Evolutionary conservation across 1,284 basidiomycete species (phyloP).

Genomic region (Volvariella volvacea): DNA sequence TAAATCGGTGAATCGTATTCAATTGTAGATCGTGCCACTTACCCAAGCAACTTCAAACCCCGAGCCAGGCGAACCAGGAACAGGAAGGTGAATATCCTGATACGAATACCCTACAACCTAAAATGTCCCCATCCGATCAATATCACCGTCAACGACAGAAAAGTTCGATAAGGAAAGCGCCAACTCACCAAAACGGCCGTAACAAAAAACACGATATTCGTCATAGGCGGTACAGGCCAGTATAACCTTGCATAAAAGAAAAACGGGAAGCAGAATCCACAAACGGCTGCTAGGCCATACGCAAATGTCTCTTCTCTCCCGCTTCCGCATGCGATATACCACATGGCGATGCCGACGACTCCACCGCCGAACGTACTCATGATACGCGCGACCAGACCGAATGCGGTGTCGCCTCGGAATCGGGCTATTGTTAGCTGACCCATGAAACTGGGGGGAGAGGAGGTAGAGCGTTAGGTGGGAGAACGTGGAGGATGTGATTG

Average conservation of each 20-base stretch:
- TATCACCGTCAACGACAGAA: background rate
- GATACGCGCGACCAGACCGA: constrained; percentile 59
- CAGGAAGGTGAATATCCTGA: constrained; percentile 43
- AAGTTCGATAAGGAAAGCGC: background rate
- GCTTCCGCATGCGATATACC: constrained; percentile 31
- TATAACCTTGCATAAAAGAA: constrained; percentile 64
- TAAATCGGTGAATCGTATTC: no score
- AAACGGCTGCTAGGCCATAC: constrained; percentile 67
- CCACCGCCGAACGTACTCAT: constrained; percentile 68
- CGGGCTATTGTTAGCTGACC: constrained; percentile 63
- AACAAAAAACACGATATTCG: constrained; percentile 68
- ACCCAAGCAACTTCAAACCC: constrained; percentile 66
- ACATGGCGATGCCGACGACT: constrained; percentile 60
- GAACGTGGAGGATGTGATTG: background rate
- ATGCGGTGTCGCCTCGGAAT: constrained; percentile 73
- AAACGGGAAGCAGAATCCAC: constrained; percentile 57
- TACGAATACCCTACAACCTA: constrained; percentile 73
- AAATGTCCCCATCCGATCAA: no score
- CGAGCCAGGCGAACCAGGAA: constrained; percentile 43
- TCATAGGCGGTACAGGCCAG: constrained; percentile 70
- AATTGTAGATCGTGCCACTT: constrained; percentile 15
- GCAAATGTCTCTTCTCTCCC: constrained; percentile 17
- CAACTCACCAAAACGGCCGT: constrained; percentile 57
- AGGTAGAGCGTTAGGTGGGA: background rate
- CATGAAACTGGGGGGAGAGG: constrained; percentile 51